Base-by-base conservation (phyloP, 2,329 filamentous ascomycete species). In the Alternaria dauci region DNA sequence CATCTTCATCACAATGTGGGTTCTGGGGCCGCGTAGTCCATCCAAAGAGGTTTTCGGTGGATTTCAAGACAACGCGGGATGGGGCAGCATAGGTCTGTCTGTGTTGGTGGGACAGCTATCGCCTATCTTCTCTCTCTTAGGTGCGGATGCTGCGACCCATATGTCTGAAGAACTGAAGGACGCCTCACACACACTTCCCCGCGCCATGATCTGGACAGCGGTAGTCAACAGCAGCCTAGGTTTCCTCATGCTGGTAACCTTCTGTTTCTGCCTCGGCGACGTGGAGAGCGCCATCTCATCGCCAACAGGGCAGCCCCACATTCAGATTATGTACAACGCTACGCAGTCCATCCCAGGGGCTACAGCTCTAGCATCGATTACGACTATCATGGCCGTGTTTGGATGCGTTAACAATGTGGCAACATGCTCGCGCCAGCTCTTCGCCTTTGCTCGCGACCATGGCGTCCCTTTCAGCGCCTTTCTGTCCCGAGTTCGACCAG, bases 171-270 rank as follows among this genome's bases (percentile, higher is more conserved):
- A 79, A 59, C 48, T 78, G 5, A 60, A 71, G 3, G 72, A 78
- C 47, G 77, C 77, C 4, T 67, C 74, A 1, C 62, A 72, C 36
- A 73, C 69, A 0, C 67, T 79, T n/a, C 81, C 80, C 1, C 69
- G 73, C 2, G 78, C 77, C 25, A 81, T 82, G 79, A 73, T 82
- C 14, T 74, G 71, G 52, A 81, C 79, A 0, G 68, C 77, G 14
- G 41, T 78, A 11, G 60, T 76, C 11, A 81, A 81, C 59, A 77
- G 78, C 41, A 52, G 70, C 7, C 66, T 80, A 6, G 79, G 78
- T n/a, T 69, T 78, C 16, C 60, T 79, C 53, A 79, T 80, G 73
- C 61, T 72, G n/a, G 61, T 77, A 26, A 76, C 72, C 18, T 68
- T 74, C 47, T 71, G 66, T 60, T 70, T 73, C 57, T 71, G 66